These are phyloP conservation scores for Pycnococcus provasolii DNA, from an alignment of 139 green algal genomes.

Conservation along the genomic window DNA sequence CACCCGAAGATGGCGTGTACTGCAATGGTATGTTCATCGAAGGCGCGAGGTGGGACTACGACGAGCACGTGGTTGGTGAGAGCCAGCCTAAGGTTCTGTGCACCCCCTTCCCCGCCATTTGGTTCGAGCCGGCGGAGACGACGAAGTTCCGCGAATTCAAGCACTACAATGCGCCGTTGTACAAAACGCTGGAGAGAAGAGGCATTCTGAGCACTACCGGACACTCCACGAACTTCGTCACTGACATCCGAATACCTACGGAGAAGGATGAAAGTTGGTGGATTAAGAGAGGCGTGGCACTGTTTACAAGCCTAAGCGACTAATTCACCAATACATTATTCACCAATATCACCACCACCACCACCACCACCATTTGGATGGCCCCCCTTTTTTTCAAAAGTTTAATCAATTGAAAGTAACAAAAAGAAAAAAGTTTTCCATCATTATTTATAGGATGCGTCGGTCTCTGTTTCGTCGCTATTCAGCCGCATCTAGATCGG, in stretches of 20 bases:
- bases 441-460: too few relatives aligned
- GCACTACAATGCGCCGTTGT: conserved; percentile 31
- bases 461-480: too few relatives aligned
- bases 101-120: conserved; percentile 13
- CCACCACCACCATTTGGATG: too few relatives aligned
- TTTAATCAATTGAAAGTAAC: too few relatives aligned
- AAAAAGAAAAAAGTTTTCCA: too few relatives aligned
- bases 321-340: not conserved
- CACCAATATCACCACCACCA: too few relatives aligned
- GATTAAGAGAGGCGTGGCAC: conserved; percentile 28
- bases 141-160: conserved; percentile 4
- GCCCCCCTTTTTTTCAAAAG: too few relatives aligned
- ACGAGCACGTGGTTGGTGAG: conserved; percentile 30
- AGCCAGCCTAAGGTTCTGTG: conserved; percentile 29
- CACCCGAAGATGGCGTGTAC: conserved; percentile 37
- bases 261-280: conserved; percentile 24
- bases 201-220: conserved; percentile 33
- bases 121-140: conserved; percentile 6
- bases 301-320: conserved; percentile 19
- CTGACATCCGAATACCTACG: conserved; percentile 24
- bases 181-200: conserved; percentile 30
- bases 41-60: conserved; percentile 36
- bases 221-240: conserved; percentile 37
- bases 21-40: conserved; percentile 40
- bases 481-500: too few relatives aligned